Evolutionary conservation across 2,329 filamentous ascomycete species (phyloP).

Genomic region (Arthrobotrys pseudoclavata): DNA sequence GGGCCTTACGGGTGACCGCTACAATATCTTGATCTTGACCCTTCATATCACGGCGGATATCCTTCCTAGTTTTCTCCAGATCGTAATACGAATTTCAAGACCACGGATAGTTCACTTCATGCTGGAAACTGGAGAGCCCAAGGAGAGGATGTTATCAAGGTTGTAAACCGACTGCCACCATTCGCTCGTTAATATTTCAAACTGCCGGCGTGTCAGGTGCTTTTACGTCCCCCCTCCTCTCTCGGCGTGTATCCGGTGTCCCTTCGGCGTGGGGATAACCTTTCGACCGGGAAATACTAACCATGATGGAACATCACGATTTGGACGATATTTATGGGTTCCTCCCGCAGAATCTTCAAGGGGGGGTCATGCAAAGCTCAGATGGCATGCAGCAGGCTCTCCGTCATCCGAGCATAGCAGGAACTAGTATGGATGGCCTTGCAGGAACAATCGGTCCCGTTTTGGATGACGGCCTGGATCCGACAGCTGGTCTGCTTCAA

Average conservation of each 20-base stretch:
- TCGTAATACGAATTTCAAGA: background rate
- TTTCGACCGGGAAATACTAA: background rate
- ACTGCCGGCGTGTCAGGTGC: background rate
- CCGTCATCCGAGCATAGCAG: conserved; percentile 37
- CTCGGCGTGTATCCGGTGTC: background rate
- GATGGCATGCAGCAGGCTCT: conserved; percentile 39
- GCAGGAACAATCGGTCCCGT: conserved; percentile 37
- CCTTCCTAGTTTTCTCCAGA: background rate
- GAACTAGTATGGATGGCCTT: conserved; percentile 52
- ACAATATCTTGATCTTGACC: background rate
- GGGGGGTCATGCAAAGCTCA: conserved; percentile 30
- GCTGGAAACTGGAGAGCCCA: background rate
- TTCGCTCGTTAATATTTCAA: conserved; percentile 7
- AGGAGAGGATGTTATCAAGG: conserved; percentile 5
- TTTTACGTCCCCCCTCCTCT: background rate
- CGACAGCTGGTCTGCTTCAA: conserved; percentile 34
- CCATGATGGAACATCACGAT: conserved; percentile 38
- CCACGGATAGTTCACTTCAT: background rate
- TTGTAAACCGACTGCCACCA: background rate
- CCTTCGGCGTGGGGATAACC: background rate
- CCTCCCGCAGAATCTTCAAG: conserved; percentile 28
- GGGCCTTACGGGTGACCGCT: background rate
- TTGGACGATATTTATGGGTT: conserved; percentile 45
- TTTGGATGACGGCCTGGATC: conserved; percentile 36
- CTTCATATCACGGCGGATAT: background rate